Percentiles rank a stretch among this genome's conserved stretches.
Evolutionary conservation across 2,329 filamentous ascomycete species (phyloP).

Genomic region (Epichloe amarillans): DNA sequence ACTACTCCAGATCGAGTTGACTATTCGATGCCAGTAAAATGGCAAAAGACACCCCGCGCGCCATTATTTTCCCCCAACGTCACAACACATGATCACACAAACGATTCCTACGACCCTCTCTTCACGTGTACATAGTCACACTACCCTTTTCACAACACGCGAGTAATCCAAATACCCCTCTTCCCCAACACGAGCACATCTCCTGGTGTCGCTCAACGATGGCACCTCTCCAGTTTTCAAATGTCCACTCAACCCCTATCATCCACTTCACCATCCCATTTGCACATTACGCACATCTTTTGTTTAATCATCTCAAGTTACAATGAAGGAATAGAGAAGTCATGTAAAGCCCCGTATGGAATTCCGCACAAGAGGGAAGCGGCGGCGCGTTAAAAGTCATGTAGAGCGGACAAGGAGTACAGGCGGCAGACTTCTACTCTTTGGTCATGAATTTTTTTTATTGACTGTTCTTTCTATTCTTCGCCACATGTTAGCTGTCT

Average conservation of each 20-base stretch:
- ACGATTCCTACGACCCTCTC: conserved; percentile 24
- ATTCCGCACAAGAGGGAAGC: conserved; percentile 12
- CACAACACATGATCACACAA: conserved; percentile 17
- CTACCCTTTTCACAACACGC: conserved; percentile 17
- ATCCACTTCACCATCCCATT: conserved; percentile 2
- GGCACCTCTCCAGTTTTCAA: neutral
- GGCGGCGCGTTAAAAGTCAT: conserved; percentile 27
- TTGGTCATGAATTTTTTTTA: conserved; percentile 11
- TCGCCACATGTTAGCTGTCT: neutral
- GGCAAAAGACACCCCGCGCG: conserved; percentile 6
- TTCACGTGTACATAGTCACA: conserved; percentile 26
- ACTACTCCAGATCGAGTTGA: neutral
- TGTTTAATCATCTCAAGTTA: conserved; percentile 15
- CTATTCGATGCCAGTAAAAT: neutral
- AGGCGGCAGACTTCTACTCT: conserved; percentile 17
- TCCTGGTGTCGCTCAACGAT: neutral
- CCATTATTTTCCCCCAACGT: neutral
- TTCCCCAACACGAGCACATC: neutral
- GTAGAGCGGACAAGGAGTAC: conserved; percentile 28
- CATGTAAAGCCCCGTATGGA: conserved; percentile 26
- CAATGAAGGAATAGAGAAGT: conserved; percentile 27
- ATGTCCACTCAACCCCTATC: neutral
- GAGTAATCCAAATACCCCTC: conserved; percentile 27
- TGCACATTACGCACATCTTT: conserved; percentile 8
- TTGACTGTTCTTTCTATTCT: conserved; percentile 9